Conservation (phyloP, 306 rosid species). For the barrel medic (Medicago truncatula) region MtrunA17r5.0-ANR NC_053045.1:55707501-55708000, state of each 20-base stretch:
- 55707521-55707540: conserved; percentile 64
- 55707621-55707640: conserved; percentile 32
- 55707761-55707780: conserved; percentile 18
- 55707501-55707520: conserved; percentile 52
- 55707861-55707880: conserved; percentile 6
- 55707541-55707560: conserved; percentile 70
- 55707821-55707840: conserved; percentile 18
- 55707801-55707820: conserved; percentile 44
- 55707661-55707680: conserved; percentile 35
- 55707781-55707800: conserved; percentile 25
- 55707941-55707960: conserved; percentile 30
- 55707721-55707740: conserved; percentile 52
- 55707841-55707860: background rate
- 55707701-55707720: conserved; percentile 39
- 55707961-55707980: conserved; percentile 45
- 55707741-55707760: conserved; percentile 45
- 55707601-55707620: conserved; percentile 41
- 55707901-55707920: conserved; percentile 5
- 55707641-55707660: conserved; percentile 27
- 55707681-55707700: conserved; percentile 48
- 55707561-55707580: conserved; percentile 55
- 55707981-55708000: conserved; percentile 37
- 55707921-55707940: background rate
- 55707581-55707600: conserved; percentile 53
- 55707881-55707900: background rate